These are phyloP conservation scores for Ophiostoma fasciatum DNA, from an alignment of 2,329 filamentous ascomycete genomes.

Conservation along the genomic window DNA sequence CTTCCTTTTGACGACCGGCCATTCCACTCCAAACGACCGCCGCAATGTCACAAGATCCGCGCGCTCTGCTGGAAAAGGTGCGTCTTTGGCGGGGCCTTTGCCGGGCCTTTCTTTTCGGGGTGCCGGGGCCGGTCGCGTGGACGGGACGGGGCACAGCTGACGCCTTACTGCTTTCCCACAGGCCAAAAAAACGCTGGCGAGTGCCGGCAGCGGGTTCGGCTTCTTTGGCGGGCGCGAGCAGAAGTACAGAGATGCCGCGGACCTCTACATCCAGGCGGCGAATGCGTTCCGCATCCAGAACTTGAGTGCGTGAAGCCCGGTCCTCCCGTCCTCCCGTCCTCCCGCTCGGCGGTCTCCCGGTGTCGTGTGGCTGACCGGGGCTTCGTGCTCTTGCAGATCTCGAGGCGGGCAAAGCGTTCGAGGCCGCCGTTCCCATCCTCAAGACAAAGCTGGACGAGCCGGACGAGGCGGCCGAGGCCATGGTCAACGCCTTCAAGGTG, in stretches of 20 bases:
- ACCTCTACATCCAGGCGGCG: slow-evolving; percentile 74
- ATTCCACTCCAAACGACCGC: too few species aligned
- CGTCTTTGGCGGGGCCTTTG: slow-evolving; percentile 9
- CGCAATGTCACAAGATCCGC: slow-evolving; percentile 43
- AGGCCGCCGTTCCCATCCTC: slow-evolving; percentile 73
- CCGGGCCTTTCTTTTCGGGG: background rate
- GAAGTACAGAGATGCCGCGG: slow-evolving; percentile 80
- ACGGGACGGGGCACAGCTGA: too few species aligned
- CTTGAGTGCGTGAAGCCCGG: slow-evolving; percentile 45
- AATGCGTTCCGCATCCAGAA: slow-evolving; percentile 87
- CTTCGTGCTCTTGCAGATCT: slow-evolving; percentile 37
- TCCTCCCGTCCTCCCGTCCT: too few species aligned
- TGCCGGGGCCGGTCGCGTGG: too few species aligned
- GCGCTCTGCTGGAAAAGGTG: slow-evolving; percentile 66
- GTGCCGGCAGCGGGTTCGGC: slow-evolving; percentile 69
- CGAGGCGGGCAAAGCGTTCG: slow-evolving; percentile 77
- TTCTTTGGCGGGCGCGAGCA: slow-evolving; percentile 79
- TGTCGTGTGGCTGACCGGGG: background rate
- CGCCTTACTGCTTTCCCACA: slow-evolving; percentile 23
- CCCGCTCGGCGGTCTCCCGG: background rate
- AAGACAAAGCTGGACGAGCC: slow-evolving; percentile 71
- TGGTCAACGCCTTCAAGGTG: slow-evolving; percentile 86
- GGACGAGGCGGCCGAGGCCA: slow-evolving; percentile 79
- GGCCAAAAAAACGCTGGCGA: slow-evolving; percentile 72
- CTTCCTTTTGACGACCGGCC: too few species aligned